A percentile compares a stretch with the other conserved stretches of the same genome.
Conservation (phyloP, 495 filamentous ascomycete genomes). For the Schizothecium vesticola region DNA sequence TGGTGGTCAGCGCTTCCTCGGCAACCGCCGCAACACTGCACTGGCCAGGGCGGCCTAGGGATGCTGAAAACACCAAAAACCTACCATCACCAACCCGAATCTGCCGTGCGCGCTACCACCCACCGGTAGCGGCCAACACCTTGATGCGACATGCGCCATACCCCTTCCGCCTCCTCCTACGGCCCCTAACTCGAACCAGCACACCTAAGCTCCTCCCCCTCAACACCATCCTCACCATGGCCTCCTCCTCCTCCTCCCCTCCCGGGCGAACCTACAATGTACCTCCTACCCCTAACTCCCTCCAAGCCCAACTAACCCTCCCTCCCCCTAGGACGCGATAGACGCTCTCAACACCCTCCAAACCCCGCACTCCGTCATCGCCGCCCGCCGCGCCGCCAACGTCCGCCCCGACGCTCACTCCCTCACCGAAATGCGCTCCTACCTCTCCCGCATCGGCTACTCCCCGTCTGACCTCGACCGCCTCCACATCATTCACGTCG, state of each 20-base stretch:
- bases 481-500: conserved; percentile 75
- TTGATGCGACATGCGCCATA: neutral
- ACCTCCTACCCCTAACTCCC: conserved; percentile 21
- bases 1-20: neutral
- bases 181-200: neutral
- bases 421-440: conserved; percentile 71
- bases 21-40: neutral
- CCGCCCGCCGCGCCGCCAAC: conserved; percentile 66
- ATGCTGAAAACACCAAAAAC: neutral
- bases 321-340: conserved; percentile 62
- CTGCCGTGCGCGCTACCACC: neutral
- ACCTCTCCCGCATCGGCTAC: conserved; percentile 72
- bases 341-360: conserved; percentile 84
- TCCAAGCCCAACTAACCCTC: neutral
- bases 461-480: conserved; percentile 64
- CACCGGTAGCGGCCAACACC: neutral
- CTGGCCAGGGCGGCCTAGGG: neutral
- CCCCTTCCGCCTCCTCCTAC: neutral
- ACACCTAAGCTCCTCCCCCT: neutral
- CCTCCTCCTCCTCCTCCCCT: neutral
- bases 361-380: conserved; percentile 73
- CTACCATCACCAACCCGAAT: neutral
- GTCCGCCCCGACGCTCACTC: conserved; percentile 60
- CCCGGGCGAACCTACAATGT: conserved; percentile 8
- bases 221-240: neutral